Percentiles rank a stretch among this genome's conserved stretches.
Conservation (phyloP, 2,329 filamentous ascomycete genomes). For the Colletotrichum tofieldiae region DNA sequence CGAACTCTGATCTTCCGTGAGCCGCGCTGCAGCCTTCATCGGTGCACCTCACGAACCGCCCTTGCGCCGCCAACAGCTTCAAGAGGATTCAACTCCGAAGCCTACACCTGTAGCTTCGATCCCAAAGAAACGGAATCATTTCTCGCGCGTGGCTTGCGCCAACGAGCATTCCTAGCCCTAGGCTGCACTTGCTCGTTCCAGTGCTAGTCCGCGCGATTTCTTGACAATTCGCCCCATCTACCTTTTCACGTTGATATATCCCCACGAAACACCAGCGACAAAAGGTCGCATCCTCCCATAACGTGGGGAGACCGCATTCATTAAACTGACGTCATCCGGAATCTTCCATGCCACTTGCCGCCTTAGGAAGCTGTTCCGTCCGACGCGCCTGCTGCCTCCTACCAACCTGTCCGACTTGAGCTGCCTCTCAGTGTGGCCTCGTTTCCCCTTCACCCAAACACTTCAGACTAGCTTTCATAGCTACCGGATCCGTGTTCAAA, state of each 20-base stretch:
- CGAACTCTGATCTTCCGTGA: background rate
- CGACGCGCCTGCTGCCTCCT: background rate
- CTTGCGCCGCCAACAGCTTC: constrained; percentile 1
- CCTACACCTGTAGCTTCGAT: background rate
- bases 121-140: constrained; percentile 16
- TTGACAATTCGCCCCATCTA: background rate
- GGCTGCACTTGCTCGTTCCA: constrained; percentile 5
- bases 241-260: constrained; percentile 19
- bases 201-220: constrained; percentile 3
- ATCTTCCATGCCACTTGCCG: constrained; percentile 18
- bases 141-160: constrained; percentile 24
- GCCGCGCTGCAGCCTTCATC: background rate
- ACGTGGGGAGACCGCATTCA: background rate
- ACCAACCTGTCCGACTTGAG: background rate
- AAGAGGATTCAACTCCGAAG: background rate
- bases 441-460: background rate
- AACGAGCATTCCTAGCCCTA: constrained; percentile 1
- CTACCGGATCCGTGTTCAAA: background rate
- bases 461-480: background rate
- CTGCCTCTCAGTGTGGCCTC: background rate
- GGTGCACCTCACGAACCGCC: background rate
- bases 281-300: background rate
- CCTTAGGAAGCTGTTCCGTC: constrained; percentile 25
- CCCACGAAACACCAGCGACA: background rate
- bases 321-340: constrained; percentile 33